Evolutionary conservation across 139 green algal species (phyloP), one percentile per base, ranked within the genome.

Genomic region (Chlorella sp.): DNA sequence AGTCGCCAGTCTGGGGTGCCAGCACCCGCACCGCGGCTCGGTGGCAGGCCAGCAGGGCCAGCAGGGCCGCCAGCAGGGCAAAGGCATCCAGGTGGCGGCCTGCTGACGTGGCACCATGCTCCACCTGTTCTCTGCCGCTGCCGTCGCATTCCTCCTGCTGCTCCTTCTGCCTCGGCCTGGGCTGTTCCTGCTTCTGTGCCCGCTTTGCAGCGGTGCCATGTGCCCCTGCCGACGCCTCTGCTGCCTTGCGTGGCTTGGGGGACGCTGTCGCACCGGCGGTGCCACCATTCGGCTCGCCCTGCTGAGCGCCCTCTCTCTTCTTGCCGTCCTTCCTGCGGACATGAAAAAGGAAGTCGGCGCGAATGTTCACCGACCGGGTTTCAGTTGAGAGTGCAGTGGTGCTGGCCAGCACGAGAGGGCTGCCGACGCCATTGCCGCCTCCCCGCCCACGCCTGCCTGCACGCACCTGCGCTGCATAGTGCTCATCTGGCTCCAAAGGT

Each of bases 1-100:
- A 89, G 30, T 66, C 57, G 75, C 86, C 86, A 2, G 86, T 85
- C 39, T 89, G 86, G 0, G 86, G 86, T 24, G 86, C 36, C 75
- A 89, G 86, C 75, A 89, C 32, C 3, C 69, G 75, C 28, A 68
- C 30, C 7, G 86, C 86, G 9, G 86, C 86, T 68, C 83, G 75
- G 12, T 80, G 53, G 69, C 57, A 39, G 37, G 60, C 21, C 53
- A 85, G 36, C 57, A 89, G 75, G 57, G 80, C 36, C 83, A 61
- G 11, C 64, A 86, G 57, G 18, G 85, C 71, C n/a, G 53, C 5
- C 48, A 83, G 37, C 1, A 71, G 42, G 0, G 71, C n/a, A n/a
- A n/a, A 32, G 16, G 85, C 85, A 2, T 60, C 32, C 11, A 15
- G 75, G n/a, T 37, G 75, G 36, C 16, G 34, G 9, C 7, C 28